A percentile compares a stretch with the other conserved stretches of the same genome.
These are phyloP conservation scores for Hypsizygus marmoreus DNA, from an alignment of 768 basidiomycete genomes.

Conservation along the genomic window DNA sequence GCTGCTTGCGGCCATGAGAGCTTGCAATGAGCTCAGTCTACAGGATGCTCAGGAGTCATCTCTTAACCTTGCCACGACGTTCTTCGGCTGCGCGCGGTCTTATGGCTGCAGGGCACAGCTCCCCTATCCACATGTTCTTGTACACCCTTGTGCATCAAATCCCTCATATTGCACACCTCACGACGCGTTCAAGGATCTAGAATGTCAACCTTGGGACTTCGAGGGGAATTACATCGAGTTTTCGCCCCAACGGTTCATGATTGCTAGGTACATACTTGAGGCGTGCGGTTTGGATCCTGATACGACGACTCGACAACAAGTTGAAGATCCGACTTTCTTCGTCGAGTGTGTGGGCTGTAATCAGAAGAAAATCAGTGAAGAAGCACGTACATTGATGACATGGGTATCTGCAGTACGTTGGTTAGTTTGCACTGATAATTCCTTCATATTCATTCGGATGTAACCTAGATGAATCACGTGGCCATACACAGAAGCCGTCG, in stretches of 20 bases:
- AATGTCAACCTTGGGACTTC: background rate
- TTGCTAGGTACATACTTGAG: conserved; percentile 8
- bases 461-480: too few species aligned
- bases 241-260: background rate
- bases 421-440: too few species aligned
- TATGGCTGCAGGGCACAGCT: background rate
- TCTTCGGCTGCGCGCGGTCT: background rate
- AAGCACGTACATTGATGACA: conserved; percentile 2
- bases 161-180: too few species aligned
- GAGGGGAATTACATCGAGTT: background rate
- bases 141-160: background rate
- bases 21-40: background rate
- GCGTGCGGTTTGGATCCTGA: conserved; percentile 7
- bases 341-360: conserved; percentile 8
- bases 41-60: background rate
- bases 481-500: too few species aligned
- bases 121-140: background rate
- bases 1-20: conserved; percentile 8
- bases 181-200: too few species aligned
- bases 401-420: conserved; percentile 8
- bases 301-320: background rate
- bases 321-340: background rate
- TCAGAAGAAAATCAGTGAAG: background rate
- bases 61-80: conserved; percentile 3
- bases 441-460: too few species aligned